Conservation (phyloP, 2,329 filamentous ascomycete genomes). For the Neopestalotiopsis sp. region DNA sequence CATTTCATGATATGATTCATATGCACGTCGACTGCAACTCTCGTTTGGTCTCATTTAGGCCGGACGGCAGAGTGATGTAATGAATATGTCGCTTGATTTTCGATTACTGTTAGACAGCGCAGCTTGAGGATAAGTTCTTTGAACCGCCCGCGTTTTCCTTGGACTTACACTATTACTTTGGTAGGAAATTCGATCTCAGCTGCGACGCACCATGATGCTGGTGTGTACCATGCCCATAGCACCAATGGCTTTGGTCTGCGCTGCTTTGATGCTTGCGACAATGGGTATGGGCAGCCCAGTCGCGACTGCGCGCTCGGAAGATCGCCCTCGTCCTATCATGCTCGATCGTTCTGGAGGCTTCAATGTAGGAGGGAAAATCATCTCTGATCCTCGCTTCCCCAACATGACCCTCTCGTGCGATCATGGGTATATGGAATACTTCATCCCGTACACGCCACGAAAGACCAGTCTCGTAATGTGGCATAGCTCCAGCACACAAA, state of each 20-base stretch:
- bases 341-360: constrained; percentile 39
- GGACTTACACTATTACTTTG: too few species aligned
- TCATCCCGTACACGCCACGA: constrained; percentile 38
- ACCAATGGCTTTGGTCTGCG: neutral
- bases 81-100: neutral
- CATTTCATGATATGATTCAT: neutral
- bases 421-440: constrained; percentile 45
- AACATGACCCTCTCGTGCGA: constrained; percentile 41
- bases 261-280: neutral
- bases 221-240: neutral
- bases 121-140: too few species aligned
- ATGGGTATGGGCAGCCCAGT: neutral
- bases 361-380: constrained; percentile 35
- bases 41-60: neutral
- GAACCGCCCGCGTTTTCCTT: too few species aligned
- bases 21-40: neutral
- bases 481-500: constrained; percentile 43
- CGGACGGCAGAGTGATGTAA: neutral
- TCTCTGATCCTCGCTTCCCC: constrained; percentile 29
- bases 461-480: constrained; percentile 42
- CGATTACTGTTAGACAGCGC: too few species aligned
- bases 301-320: neutral
- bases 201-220: neutral
- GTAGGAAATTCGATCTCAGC: too few species aligned
- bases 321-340: neutral